Percentiles rank a stretch among this genome's conserved stretches.
Conservation (phyloP, 2,329 filamentous ascomycete species). For the Aureobasidium subglaciale region DNA sequence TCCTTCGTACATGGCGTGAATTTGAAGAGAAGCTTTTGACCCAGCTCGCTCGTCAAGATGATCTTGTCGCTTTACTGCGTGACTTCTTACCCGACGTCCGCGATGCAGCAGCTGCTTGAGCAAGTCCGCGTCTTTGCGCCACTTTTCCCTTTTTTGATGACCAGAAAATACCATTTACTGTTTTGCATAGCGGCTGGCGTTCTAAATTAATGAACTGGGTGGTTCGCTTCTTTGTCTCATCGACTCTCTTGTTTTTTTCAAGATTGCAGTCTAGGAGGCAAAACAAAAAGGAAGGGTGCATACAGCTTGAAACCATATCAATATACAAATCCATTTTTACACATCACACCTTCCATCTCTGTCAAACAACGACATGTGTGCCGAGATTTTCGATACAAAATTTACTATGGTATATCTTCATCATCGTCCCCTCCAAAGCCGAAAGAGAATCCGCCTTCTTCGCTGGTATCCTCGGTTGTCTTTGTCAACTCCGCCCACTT, state of each 20-base stretch:
- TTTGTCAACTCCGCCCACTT: slow-evolving; percentile 80
- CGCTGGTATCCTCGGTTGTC: slow-evolving; percentile 38
- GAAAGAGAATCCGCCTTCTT: slow-evolving; percentile 53
- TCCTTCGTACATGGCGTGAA: slow-evolving; percentile 56
- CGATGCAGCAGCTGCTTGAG: neutral
- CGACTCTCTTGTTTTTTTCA: neutral
- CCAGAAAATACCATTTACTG: slow-evolving; percentile 1
- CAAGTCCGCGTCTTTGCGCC: no score
- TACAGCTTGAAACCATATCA: neutral
- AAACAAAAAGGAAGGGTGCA: neutral
- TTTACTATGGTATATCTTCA: slow-evolving; percentile 22
- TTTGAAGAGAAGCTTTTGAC: slow-evolving; percentile 65
- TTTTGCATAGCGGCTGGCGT: slow-evolving; percentile 16
- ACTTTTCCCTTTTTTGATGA: neutral
- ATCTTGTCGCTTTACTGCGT: slow-evolving; percentile 72
- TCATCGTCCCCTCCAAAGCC: slow-evolving; percentile 48
- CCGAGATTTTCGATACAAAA: no score
- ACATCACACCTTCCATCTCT: no score
- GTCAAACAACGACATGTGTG: no score
- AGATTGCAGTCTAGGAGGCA: neutral
- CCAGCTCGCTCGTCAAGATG: slow-evolving; percentile 75
- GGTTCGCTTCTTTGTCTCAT: neutral
- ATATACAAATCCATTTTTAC: neutral
- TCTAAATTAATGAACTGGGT: neutral
- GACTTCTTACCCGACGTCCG: slow-evolving; percentile 43